Evolutionary conservation across 2,329 filamentous ascomycete species (phyloP).

Genomic region (Xylaria polymorpha): DNA sequence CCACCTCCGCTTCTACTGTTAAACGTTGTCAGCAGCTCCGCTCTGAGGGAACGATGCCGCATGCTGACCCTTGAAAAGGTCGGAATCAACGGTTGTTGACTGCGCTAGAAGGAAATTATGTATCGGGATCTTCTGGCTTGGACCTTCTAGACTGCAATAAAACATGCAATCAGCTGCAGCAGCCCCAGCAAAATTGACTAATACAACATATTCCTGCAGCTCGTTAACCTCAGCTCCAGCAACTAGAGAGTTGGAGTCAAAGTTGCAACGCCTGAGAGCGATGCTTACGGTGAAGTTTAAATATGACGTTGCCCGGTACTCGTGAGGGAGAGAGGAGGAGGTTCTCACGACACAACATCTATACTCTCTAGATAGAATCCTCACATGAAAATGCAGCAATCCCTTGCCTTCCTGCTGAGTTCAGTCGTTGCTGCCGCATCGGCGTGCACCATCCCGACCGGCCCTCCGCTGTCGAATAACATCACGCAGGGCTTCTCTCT

Average conservation of each 20-base stretch:
- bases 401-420: conserved; percentile 30
- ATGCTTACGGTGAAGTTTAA: conserved; percentile 27
- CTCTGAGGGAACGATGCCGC: background rate
- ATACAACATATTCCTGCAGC: conserved; percentile 16
- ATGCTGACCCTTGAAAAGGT: conserved; percentile 9
- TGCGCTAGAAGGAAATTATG: conserved; percentile 9
- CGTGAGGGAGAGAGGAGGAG: background rate
- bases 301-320: conserved; percentile 25
- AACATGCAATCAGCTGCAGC: conserved; percentile 34
- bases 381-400: conserved; percentile 21
- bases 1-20: conserved; percentile 19
- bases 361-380: conserved; percentile 1
- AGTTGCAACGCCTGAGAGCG: conserved; percentile 10
- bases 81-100: background rate
- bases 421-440: conserved; percentile 36
- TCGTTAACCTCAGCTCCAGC: conserved; percentile 26
- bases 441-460: conserved; percentile 50
- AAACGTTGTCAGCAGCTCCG: conserved; percentile 6
- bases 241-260: conserved; percentile 13
- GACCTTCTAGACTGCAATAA: conserved; percentile 37
- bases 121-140: background rate
- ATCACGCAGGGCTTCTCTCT: conserved; percentile 52
- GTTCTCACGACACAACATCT: conserved; percentile 12
- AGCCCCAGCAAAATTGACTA: conserved; percentile 23
- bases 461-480: conserved; percentile 47